A percentile compares a stretch with the other conserved stretches of the same genome.
These are phyloP conservation scores for Knufia petricola DNA, from an alignment of 2,329 filamentous ascomycete species.

Conservation along the genomic window DNA sequence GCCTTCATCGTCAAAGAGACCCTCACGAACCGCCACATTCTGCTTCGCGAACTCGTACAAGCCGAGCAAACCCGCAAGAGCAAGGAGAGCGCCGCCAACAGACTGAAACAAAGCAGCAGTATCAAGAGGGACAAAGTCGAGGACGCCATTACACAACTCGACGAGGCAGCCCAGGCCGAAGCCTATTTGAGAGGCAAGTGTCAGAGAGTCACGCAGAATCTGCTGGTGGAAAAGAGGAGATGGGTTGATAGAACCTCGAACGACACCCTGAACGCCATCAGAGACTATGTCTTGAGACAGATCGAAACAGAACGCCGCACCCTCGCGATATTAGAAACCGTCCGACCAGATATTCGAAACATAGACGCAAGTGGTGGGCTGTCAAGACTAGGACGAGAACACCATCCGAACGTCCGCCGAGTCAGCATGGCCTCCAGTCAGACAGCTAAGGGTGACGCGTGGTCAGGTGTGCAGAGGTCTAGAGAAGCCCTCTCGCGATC, in stretches of 20 bases:
- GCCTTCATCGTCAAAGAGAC: constrained; percentile 98
- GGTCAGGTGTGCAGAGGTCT: constrained; percentile 84
- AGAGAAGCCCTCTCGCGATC: constrained; percentile 69
- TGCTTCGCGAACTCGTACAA: constrained; percentile 85
- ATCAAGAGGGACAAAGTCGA: constrained; percentile 94
- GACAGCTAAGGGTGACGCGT: constrained; percentile 94
- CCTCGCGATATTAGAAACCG: constrained; percentile 82
- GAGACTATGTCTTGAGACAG: constrained; percentile 87
- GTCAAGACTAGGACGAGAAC: constrained; percentile 77
- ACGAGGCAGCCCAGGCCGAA: constrained; percentile 78
- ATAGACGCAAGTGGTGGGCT: constrained; percentile 88
- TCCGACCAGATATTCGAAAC: constrained; percentile 82
- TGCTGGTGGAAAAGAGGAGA: constrained; percentile 75
- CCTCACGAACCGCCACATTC: constrained; percentile 91
- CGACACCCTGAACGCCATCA: constrained; percentile 73
- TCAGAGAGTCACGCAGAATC: constrained; percentile 76
- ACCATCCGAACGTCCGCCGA: constrained; percentile 66
- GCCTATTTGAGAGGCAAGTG: constrained; percentile 75
- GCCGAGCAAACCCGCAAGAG: constrained; percentile 76
- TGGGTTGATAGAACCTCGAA: constrained; percentile 82
- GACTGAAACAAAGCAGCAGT: constrained; percentile 74
- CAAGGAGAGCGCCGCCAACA: constrained; percentile 76
- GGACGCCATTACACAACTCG: constrained; percentile 83
- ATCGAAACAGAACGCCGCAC: constrained; percentile 93
- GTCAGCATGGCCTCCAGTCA: constrained; percentile 75